A percentile compares a stretch with the other conserved stretches of the same genome.
Evolutionary conservation across 1,284 basidiomycete species (phyloP).

Genomic region (Serendipita sp.): DNA sequence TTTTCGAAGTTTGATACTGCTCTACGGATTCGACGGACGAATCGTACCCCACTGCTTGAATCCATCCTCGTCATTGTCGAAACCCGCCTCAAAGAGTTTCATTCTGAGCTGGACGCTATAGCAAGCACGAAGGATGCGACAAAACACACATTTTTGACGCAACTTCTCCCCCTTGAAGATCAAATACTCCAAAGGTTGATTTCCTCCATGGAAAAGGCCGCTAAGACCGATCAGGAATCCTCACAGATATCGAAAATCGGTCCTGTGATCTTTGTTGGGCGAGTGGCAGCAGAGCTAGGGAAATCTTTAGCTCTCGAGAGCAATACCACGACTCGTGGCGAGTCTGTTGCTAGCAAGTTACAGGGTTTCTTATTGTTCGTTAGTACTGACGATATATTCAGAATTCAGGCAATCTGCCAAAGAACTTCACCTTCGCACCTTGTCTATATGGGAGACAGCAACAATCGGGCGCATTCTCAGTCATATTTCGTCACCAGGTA

Average conservation of each 20-base stretch:
- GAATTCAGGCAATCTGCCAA: conserved; percentile 31
- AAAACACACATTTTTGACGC: conserved; percentile 29
- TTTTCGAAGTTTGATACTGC: conserved; percentile 44
- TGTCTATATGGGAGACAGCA: conserved; percentile 35
- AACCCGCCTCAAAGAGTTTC: conserved; percentile 36
- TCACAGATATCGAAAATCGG: conserved; percentile 1
- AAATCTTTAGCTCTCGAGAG: conserved; percentile 10
- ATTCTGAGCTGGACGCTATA: conserved; percentile 40
- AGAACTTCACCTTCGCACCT: conserved; percentile 28
- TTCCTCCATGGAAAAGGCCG: conserved; percentile 4
- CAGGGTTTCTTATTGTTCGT: no score
- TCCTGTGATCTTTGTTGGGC: conserved; percentile 13
- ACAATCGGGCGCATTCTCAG: conserved; percentile 22
- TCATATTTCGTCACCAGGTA: background rate
- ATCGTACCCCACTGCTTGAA: conserved; percentile 45
- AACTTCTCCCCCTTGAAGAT: conserved; percentile 29
- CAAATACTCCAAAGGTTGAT: conserved; percentile 26
- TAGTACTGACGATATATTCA: conserved; percentile 13
- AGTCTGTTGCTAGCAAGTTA: conserved; percentile 4
- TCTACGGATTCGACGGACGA: conserved; percentile 41
- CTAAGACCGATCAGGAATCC: conserved; percentile 1
- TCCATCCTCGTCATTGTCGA: conserved; percentile 44
- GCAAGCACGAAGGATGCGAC: conserved; percentile 24
- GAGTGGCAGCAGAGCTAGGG: conserved; percentile 12
- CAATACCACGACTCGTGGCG: conserved; percentile 7